Evolutionary conservation across 345 rosid species (phyloP).

Genomic region (Moricandia arvensis): DNA sequence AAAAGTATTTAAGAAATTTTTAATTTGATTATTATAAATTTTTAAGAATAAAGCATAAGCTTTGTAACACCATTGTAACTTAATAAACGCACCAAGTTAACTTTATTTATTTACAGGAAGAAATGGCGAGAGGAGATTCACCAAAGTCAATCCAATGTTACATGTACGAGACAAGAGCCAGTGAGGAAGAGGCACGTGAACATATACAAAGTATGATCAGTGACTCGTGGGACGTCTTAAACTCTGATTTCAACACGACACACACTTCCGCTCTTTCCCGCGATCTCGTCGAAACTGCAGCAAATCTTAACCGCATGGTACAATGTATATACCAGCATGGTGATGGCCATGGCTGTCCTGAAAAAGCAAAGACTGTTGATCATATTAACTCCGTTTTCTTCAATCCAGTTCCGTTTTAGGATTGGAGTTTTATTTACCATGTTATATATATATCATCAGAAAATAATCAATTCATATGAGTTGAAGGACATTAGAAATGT

Average conservation of each 20-base stretch:
- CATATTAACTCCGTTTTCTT: too few relatives aligned
- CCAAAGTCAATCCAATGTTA: too few relatives aligned
- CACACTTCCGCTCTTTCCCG: not conserved
- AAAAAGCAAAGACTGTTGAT: too few relatives aligned
- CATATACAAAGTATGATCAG: conserved; percentile 11
- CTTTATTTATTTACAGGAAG: conserved; percentile 15
- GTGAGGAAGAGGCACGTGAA: not conserved
- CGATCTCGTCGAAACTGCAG: not conserved
- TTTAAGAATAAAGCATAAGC: too few relatives aligned
- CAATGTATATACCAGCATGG: too few relatives aligned
- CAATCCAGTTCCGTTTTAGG: not conserved
- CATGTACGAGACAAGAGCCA: too few relatives aligned
- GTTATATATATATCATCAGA: not conserved
- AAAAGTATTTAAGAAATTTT: too few relatives aligned
- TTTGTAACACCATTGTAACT: too few relatives aligned
- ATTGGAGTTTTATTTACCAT: not conserved
- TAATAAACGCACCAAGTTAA: not conserved
- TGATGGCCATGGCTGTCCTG: too few relatives aligned
- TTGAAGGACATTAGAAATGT: not conserved
- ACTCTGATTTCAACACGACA: not conserved
- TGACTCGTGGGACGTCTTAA: conserved; percentile 19
- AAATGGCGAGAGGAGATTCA: conserved; percentile 2
- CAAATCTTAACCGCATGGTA: conserved; percentile 10
- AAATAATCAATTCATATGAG: not conserved
- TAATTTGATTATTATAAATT: too few relatives aligned